Conservation (phyloP, 331 rosid genomes). For the Quercus lobata region DNA sequence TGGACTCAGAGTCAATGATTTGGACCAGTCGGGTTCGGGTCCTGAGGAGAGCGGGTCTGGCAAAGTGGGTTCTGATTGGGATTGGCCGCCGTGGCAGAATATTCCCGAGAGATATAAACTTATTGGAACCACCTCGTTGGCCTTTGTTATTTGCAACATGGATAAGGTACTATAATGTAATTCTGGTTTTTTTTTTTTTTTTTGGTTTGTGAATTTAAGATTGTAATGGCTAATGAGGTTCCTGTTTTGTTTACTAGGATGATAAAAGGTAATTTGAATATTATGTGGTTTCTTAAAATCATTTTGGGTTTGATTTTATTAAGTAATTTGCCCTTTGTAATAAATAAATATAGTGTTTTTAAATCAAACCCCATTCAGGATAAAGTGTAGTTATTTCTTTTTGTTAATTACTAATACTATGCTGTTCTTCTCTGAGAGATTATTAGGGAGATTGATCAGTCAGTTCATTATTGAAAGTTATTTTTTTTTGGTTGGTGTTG, state of each 20-base stretch:
- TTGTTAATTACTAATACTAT: neutral
- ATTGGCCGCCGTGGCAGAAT: slow-evolving; percentile 94
- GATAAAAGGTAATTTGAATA: too few species aligned
- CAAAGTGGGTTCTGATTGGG: slow-evolving; percentile 20
- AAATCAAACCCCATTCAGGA: too few species aligned
- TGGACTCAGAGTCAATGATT: slow-evolving; percentile 34
- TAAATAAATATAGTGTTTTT: too few species aligned
- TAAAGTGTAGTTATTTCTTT: too few species aligned
- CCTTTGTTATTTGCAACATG: slow-evolving; percentile 93
- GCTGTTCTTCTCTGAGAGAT: neutral
- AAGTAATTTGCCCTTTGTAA: too few species aligned
- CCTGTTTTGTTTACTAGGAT: too few species aligned
- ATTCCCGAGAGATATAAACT: slow-evolving; percentile 82
- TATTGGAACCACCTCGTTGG: slow-evolving; percentile 80
- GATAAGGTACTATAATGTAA: slow-evolving; percentile 59
- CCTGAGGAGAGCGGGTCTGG: slow-evolving; percentile 19
- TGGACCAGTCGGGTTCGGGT: slow-evolving; percentile 22
- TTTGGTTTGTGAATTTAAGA: too few species aligned
- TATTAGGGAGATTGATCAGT: neutral
- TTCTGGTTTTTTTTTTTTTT: neutral
- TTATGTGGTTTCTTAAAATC: too few species aligned
- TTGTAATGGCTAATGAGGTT: too few species aligned
- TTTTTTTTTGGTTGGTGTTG: too few species aligned
- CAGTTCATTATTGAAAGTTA: neutral
- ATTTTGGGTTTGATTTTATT: too few species aligned